A percentile compares a stretch with the other conserved stretches of the same genome.
Conservation (phyloP, 345 rosid genomes). For the Luvunga scandens region DNA sequence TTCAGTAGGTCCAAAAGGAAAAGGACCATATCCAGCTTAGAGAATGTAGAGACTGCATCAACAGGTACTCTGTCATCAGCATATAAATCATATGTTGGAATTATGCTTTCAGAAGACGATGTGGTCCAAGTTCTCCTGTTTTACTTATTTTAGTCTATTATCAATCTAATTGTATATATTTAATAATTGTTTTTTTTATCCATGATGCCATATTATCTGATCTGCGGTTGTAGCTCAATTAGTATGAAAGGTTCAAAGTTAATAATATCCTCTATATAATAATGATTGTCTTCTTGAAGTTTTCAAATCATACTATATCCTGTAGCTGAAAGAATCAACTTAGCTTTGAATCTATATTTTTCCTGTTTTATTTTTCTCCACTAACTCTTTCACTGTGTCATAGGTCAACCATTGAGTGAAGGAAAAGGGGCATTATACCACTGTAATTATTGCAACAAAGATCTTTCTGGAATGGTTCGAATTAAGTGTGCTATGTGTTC, state of each 20-base stretch:
- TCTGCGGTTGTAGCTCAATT: not conserved
- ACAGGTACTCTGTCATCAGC: slow-evolving; percentile 24
- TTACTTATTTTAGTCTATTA: not conserved
- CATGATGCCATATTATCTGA: not conserved
- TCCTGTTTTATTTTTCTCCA: not conserved
- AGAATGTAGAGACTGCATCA: slow-evolving; percentile 39
- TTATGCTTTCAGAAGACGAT: not conserved
- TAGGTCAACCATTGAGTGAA: slow-evolving; percentile 40
- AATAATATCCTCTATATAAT: not conserved
- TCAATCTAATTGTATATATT: not conserved
- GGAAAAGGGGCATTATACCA: slow-evolving; percentile 65
- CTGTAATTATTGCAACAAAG: slow-evolving; percentile 90
- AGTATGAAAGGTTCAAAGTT: not conserved
- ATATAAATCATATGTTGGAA: not conserved
- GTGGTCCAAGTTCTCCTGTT: not conserved
- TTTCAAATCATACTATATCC: not conserved
- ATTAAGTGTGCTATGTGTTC: slow-evolving; percentile 79
- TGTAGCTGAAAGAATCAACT: not conserved
- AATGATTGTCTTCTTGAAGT: not conserved
- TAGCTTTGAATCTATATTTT: not conserved
- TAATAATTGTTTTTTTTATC: not conserved
- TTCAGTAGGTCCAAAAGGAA: slow-evolving; percentile 63
- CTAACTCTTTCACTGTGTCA: slow-evolving; percentile 15
- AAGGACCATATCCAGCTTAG: slow-evolving; percentile 42
- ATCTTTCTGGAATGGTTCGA: slow-evolving; percentile 80